phyloP scores from a whole-genome alignment of 306 rosid species.

The Lagenaria siceraria region DNA sequence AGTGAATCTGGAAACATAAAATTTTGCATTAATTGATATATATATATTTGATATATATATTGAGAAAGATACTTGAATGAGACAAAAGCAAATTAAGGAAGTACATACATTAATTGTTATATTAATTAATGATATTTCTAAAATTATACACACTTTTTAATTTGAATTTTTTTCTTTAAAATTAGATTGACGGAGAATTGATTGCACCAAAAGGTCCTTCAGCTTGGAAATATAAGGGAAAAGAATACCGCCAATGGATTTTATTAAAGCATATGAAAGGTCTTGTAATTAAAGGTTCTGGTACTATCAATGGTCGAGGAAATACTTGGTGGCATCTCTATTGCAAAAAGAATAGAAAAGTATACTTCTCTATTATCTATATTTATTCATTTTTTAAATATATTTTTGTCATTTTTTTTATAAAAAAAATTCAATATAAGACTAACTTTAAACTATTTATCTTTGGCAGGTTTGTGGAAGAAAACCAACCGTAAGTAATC shows the following conservation, averaged over 20 bases:
- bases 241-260: conserved; percentile 3
- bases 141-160: no score
- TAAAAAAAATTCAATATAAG: no score
- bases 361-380: background rate
- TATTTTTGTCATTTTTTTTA: no score
- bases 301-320: conserved; percentile 3
- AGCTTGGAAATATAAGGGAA: background rate
- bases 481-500: background rate
- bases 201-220: background rate
- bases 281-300: background rate
- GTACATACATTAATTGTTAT: no score
- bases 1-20: no score
- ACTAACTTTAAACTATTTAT: no score
- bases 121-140: no score
- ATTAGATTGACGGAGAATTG: conserved; percentile 5
- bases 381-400: background rate
- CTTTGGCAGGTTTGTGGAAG: background rate
- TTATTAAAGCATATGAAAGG: background rate
- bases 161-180: no score
- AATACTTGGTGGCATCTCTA: background rate
- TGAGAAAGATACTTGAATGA: no score
- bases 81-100: no score
- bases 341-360: background rate
- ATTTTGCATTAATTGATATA: no score
- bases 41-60: no score